Evolutionary conservation across 768 basidiomycete species (phyloP), one percentile per base, ranked within the genome.

Genomic region (Termitomyces sp.): DNA sequence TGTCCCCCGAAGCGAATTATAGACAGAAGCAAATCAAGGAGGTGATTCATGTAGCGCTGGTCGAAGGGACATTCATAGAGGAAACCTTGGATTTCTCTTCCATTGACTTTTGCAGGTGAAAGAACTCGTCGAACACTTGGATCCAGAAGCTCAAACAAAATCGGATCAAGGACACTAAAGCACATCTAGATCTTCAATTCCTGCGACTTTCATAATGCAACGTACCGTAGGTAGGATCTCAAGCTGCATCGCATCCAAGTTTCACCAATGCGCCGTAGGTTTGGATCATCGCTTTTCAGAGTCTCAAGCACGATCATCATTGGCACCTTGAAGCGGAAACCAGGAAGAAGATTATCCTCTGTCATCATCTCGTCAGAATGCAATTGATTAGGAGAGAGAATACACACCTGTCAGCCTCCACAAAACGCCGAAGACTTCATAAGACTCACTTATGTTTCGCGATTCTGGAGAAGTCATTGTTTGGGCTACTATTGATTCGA

Each of bases 211-310:
- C n/a, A 20, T 7, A 14, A 13, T 13, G 16, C 59, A 54, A 52
- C 59, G 33, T 71, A 95, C 94, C 95, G 84, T 59, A 94, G 77
- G 69, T 96, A 96, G 2, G 94, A 95, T 69, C 89, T 91, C 33
- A 98, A 78, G 66, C 87, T 93, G 68, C 93, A 94, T 30, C 95
- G 83, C 89, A 99, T 94, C 97, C 97, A 99, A 0, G 94, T 94
- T 71, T 98, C 96, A 14, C 91, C 92, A 35, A 91, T 79, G 12
- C 93, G 82, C 30, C 89, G 86, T 10, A 90, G 71, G 60, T 74
- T 75, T 8, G 93, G 90, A 63, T 93, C 87, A 35, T 88, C 85
- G 41, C 80, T 87, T 66, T 87, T 88, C 50, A 98, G 72, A 0
- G 87, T 86, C 67, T 96, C 94, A 52, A 98, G 73, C 33, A 96